Evolutionary conservation across 805 yeast species (phyloP), one percentile per base, ranked within the genome.

Genomic region (Zygosaccharomyces kombuchaensis): DNA sequence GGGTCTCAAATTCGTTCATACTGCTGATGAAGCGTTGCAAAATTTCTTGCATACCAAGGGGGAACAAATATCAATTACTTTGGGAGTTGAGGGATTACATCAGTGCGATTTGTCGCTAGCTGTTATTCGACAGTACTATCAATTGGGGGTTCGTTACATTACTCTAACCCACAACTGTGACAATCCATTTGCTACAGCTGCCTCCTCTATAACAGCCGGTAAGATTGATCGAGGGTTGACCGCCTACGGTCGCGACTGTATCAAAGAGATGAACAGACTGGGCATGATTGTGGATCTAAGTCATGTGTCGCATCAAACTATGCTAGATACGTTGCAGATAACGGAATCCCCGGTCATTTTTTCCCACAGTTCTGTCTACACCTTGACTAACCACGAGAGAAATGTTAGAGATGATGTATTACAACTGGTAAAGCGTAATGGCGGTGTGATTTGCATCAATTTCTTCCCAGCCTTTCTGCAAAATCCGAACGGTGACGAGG

Each of bases 121-220:
- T 12, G 77, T 74, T 13, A 60, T 77, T 23, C 65, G 82, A 53
- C 73, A 68, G 53, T 77, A 72, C 54, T 71, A 58, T 51, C 76
- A 72, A 6, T 50, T 77, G 26, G 81, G 81, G 10, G 78, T 76
- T n/a, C 53, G 80, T 29, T 77, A 77, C 55, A 71, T 75, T 34
- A 77, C 81, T 0, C 56, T 77, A 43, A 76, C 81, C 0, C 81
- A 76, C 47, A 76, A 76, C 54, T 75, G 81, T 59, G 80, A 76
- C 51, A 77, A 77, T 49, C 80, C 81, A 4, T 77, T 75, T 59
- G 80, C 81, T 2, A 75, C 79, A 10, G 77, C 81, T 9, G 80
- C 80, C 6, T 66, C 75, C 4, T 67, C 77, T 0, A 67, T 71
- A 4, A 52, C 73, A 13, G 77, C 68, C 14, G 80, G 80, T 1